Evolutionary conservation across 225 moss, liverwort and hornwort species (phyloP).

Genomic region (Pseudisothecium myosuroides): DNA sequence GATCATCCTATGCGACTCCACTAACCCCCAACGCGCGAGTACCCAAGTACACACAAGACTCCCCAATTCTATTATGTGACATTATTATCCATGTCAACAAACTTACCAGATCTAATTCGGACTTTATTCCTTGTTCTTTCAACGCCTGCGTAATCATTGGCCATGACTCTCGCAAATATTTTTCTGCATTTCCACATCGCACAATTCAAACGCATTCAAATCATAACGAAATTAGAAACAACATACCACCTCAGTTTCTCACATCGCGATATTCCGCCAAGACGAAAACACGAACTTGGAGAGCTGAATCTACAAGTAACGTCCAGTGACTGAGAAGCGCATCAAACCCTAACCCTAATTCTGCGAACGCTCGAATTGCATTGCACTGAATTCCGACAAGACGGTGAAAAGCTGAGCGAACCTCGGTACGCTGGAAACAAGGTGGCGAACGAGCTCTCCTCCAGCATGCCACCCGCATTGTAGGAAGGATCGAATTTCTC

Average conservation of each 20-base stretch:
- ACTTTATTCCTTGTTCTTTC: slow-evolving; percentile 72
- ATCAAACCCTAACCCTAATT: not conserved
- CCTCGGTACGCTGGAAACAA: slow-evolving; percentile 90
- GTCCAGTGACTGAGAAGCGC: not conserved
- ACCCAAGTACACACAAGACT: not conserved
- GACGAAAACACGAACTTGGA: not conserved
- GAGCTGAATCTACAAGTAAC: not conserved
- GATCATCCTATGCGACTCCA: not conserved
- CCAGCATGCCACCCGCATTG: slow-evolving; percentile 82
- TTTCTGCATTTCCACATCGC: slow-evolving; percentile 37
- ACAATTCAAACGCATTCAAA: not conserved
- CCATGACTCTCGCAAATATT: slow-evolving; percentile 84
- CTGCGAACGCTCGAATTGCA: not conserved
- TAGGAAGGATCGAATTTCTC: slow-evolving; percentile 65
- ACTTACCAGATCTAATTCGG: slow-evolving; percentile 79
- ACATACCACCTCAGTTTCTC: not conserved
- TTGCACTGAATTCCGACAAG: not conserved
- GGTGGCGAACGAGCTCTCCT: slow-evolving; percentile 95
- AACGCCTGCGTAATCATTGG: slow-evolving; percentile 65
- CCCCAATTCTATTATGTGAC: not conserved
- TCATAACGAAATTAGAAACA: not conserved
- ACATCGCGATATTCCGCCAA: not conserved
- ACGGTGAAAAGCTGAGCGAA: not conserved
- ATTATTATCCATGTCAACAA: not conserved
- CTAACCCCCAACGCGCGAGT: not conserved